Evolutionary conservation across 148 eudicot species (phyloP), one percentile per base, ranked within the genome.

Genomic region (Arbutus unedo): DNA sequence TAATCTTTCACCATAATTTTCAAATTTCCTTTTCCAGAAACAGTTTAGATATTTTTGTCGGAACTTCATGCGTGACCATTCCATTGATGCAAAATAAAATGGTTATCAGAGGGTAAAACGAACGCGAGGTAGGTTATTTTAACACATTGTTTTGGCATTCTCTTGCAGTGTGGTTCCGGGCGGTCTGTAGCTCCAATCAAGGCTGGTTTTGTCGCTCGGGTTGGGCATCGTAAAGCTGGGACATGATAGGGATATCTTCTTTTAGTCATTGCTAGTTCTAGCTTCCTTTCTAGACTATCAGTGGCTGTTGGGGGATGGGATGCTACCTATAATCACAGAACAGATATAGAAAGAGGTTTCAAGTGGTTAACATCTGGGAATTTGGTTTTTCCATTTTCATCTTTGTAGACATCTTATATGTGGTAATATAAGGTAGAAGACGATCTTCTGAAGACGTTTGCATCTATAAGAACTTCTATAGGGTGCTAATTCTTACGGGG

Each of bases 141-240:
- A 3, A 55, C 31, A 44, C 53, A 19, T 45, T 4, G 3, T 45
- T n/a, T n/a, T 67, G 3, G 47, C 51, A 50, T 64, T 86, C 60
- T 67, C 2, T 68, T 84, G 87, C 80, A 93, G 96, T 91, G 98
- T 77, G 93, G 93, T 44, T 89, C 91, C 70, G 96, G 90, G 79
- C 82, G 89, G 66, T 90, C 93, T 25, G 92, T 94, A 55, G 91
- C 91, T 82, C 92, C 88, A 23, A 89, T 89, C 83, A 87, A 89
- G 82, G 88, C 91, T 74, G 92, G 92, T 66, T 87, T 87, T 77
- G 89, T 84, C 64, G 90, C 92, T 81, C 91, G 88, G 71, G 87
- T 91, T 70, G 92, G 88, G 8, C 91, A 88, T 23, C 77, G 91
- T 73, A 90, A 90, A 84, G 88, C 87, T 45, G 87, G 92, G 51